A percentile compares a stretch with the other conserved stretches of the same genome.
Conservation (phyloP, 176 grass and related monocot species). For the Triticum monococcum region DNA sequence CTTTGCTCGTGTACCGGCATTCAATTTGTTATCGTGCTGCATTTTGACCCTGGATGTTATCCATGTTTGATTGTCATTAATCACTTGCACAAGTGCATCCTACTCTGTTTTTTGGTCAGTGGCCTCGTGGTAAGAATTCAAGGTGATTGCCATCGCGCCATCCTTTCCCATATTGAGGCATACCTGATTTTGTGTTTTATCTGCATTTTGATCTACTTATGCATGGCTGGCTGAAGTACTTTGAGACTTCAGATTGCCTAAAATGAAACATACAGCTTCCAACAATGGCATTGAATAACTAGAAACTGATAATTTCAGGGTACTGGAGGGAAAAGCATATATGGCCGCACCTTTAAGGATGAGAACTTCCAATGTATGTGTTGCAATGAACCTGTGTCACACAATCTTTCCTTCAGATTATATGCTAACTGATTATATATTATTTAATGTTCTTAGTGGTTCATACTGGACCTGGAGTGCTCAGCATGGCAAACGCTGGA, state of each 20-base stretch:
- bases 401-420: background rate
- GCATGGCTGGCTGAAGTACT: background rate
- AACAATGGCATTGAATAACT: constrained; percentile 1
- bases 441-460: constrained; percentile 48
- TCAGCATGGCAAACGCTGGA: constrained; percentile 97
- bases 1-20: background rate
- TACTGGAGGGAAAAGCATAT: constrained; percentile 96
- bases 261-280: background rate
- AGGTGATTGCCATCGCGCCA: background rate
- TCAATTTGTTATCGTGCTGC: background rate
- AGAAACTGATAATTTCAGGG: constrained; percentile 50
- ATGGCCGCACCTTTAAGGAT: constrained; percentile 85
- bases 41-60: background rate
- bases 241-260: background rate
- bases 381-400: background rate
- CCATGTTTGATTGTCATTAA: background rate
- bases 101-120: background rate
- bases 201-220: background rate
- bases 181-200: background rate
- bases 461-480: constrained; percentile 24
- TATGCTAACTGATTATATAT: background rate
- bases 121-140: background rate
- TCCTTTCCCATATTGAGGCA: background rate
- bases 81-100: background rate
- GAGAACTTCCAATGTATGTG: constrained; percentile 91